Evolutionary conservation across 2,329 filamentous ascomycete species (phyloP).

Genomic region (Aschersonia sp.): DNA sequence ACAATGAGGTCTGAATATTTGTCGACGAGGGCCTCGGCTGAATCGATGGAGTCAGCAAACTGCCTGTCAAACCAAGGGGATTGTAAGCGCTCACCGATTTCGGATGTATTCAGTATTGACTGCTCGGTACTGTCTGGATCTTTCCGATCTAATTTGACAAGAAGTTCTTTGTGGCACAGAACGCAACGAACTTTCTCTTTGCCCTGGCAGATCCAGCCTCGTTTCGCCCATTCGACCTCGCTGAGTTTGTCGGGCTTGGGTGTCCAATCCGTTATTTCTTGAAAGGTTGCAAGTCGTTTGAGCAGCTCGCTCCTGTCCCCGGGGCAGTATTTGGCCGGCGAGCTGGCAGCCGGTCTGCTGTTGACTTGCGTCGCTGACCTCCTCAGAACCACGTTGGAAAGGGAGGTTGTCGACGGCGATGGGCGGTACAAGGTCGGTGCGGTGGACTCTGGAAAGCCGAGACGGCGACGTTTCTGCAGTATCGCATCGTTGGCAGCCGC

Average conservation of each 20-base stretch:
- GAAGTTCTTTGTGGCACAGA: slow-evolving; percentile 69
- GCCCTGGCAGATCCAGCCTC: slow-evolving; percentile 77
- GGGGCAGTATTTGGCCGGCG: slow-evolving; percentile 60
- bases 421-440: slow-evolving; percentile 13
- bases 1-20: slow-evolving; percentile 63
- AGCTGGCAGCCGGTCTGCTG: slow-evolving; percentile 9
- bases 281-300: slow-evolving; percentile 69
- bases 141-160: slow-evolving; percentile 60
- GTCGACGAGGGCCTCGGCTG: slow-evolving; percentile 54
- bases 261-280: slow-evolving; percentile 86
- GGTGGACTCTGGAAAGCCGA: slow-evolving; percentile 27
- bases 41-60: slow-evolving; percentile 7
- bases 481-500: slow-evolving; percentile 21
- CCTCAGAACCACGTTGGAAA: slow-evolving; percentile 5
- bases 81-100: slow-evolving; percentile 29
- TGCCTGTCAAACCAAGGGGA: not conserved
- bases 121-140: slow-evolving; percentile 41
- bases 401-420: slow-evolving; percentile 8
- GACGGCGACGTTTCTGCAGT: slow-evolving; percentile 37
- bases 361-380: slow-evolving; percentile 2
- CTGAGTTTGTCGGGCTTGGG: slow-evolving; percentile 75
- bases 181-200: slow-evolving; percentile 76
- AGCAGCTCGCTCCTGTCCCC: slow-evolving; percentile 75
- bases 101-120: slow-evolving; percentile 38
- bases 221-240: slow-evolving; percentile 89